Base-by-base conservation (phyloP, 352 stramenopile genomes). In the Pythium brassicae region DNA sequence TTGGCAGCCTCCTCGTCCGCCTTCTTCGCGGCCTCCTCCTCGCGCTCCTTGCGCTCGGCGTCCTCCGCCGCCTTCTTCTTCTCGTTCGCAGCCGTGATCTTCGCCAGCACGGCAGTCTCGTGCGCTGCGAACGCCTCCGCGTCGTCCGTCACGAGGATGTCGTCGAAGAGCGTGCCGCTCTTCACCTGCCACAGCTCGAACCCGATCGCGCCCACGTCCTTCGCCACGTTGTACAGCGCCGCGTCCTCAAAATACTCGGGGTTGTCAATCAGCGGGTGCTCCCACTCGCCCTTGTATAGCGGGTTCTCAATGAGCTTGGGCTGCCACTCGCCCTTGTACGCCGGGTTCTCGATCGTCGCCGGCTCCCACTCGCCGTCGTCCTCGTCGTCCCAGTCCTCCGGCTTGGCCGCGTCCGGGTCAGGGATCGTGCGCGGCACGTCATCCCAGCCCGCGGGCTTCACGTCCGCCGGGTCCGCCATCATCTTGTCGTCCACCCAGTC, bases 151-250 rank as follows among this genome's bases (percentile, higher is more conserved):
- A 99, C 78, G 44, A 99, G 83, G 63, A 99, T 99, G 75, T 99
- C 96, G 73, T 99, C 97, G 68, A 99, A 99, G 46, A 99, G 79
- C 23, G 96, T 99, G 70, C 97, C 97, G 37, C 91, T 92, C 73
- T 97, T 99, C 23, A 99, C 97, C 80, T 97, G 81, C 97, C 97
- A 99, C 37, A 99, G 85, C 84, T 99, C 97, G 63, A 99, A 99
- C 56, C 97, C 97, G 62, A 99, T 87, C 62, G 97, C 91, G 35
- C 91, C 97, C 42, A 97, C 97, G 69, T 89, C 74, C 69, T 98
- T 98, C 68, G 94, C 98, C 37, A 98, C 78, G 65, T 97, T 92
- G 83, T 98, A 93, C 68, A 99, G 80, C 32, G 89, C 78, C 17
- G 95, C 79, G 69, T 99, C 94, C 60, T 97, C 87, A 46, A 96